Conservation (phyloP, 176 grass and related monocot genomes). For the Hsuehochloa calcarea region DNA sequence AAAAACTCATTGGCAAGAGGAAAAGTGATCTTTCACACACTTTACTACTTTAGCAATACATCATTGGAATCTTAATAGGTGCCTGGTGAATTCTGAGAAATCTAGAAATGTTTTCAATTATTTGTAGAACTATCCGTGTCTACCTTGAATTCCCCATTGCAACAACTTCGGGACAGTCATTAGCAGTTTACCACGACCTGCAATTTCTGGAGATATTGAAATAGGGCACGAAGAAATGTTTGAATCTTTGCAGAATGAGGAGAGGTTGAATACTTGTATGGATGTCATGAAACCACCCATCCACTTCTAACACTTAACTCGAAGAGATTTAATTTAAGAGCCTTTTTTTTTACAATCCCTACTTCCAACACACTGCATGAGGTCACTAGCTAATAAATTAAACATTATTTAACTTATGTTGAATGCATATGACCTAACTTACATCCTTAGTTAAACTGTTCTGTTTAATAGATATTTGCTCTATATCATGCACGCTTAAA, state of each 20-base stretch:
- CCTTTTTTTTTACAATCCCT: not conserved
- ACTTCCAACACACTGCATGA: not conserved
- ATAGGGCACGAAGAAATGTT: not conserved
- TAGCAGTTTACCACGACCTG: not conserved
- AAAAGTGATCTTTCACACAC: not conserved
- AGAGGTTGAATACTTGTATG: not conserved
- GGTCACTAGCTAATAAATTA: not conserved
- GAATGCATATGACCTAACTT: not conserved
- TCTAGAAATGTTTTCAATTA: not conserved
- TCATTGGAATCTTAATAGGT: conserved; percentile 16
- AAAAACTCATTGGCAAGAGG: not conserved
- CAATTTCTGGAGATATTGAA: not conserved
- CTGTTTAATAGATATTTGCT: not conserved
- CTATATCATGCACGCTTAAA: not conserved
- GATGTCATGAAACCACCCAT: not conserved
- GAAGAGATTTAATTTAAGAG: not conserved
- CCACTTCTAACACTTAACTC: not conserved
- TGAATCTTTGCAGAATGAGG: not conserved
- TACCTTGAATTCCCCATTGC: not conserved
- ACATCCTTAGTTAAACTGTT: not conserved
- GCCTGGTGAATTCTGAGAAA: not conserved
- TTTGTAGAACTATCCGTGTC: not conserved
- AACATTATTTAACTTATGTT: not conserved
- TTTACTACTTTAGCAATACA: not conserved
- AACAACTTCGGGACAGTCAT: not conserved